Conservation (phyloP, 176 grass and related monocot genomes). For the Bothriochloa decipiens region DNA sequence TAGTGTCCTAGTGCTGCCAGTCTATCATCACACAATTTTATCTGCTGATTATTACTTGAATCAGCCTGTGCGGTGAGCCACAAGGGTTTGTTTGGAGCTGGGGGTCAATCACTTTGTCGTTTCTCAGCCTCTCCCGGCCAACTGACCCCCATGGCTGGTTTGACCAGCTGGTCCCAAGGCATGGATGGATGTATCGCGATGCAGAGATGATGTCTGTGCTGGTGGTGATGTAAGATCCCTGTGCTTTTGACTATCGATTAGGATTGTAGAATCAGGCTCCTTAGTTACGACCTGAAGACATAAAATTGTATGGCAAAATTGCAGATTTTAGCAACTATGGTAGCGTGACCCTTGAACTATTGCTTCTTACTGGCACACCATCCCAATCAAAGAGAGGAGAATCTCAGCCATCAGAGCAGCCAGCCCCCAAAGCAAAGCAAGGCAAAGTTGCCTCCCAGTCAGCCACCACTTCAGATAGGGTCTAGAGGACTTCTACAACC, state of each 20-base stretch:
- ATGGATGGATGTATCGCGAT: neutral
- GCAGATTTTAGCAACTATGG: neutral
- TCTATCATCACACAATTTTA: constrained; percentile 8
- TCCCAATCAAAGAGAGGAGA: constrained; percentile 10
- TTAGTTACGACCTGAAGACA: neutral
- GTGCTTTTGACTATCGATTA: neutral
- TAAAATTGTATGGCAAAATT: neutral
- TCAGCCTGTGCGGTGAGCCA: neutral
- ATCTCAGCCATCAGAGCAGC: neutral
- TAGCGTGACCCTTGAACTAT: neutral
- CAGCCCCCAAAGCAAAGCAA: constrained; percentile 27
- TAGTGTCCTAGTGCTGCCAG: neutral
- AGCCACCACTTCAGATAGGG: neutral
- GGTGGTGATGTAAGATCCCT: neutral
- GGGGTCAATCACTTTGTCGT: neutral
- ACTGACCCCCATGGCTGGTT: neutral
- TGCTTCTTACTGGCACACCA: neutral
- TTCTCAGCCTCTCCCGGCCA: constrained; percentile 9
- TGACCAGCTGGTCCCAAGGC: neutral
- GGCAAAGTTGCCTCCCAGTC: neutral
- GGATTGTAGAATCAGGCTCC: neutral
- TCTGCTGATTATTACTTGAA: neutral
- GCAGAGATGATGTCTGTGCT: neutral
- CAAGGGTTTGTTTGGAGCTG: neutral
- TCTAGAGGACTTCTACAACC: neutral